Evolutionary conservation across 257 asterid species (phyloP).

Genomic region (Solanum medicagineum): DNA sequence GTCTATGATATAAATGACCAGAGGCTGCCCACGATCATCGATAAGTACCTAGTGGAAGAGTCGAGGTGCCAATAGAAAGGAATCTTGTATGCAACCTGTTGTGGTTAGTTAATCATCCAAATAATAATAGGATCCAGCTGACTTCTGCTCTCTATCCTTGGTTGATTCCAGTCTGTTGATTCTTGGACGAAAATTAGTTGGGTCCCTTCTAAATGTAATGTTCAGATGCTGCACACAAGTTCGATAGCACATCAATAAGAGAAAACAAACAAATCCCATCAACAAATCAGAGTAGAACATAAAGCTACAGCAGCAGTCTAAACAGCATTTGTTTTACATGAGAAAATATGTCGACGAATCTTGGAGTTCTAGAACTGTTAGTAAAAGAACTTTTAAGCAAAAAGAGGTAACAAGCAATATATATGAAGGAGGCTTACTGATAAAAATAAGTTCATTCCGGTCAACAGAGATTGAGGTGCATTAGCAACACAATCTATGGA

Average conservation of each 20-base stretch:
- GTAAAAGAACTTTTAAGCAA: background rate
- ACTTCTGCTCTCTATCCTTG: constrained; percentile 93
- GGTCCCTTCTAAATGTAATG: constrained; percentile 93
- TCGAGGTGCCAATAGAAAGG: constrained; percentile 2
- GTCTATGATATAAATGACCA: background rate
- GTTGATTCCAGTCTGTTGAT: constrained; percentile 93
- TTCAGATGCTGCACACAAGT: constrained; percentile 66
- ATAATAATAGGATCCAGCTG: constrained; percentile 87
- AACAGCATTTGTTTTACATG: background rate
- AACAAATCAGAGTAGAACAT: background rate
- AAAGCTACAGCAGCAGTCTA: background rate
- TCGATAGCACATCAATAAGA: background rate
- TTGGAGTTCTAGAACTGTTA: background rate
- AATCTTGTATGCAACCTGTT: background rate
- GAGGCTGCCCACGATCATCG: background rate
- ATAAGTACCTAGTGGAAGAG: background rate
- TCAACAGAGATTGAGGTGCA: constrained; percentile 86
- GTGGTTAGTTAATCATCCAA: constrained; percentile 57
- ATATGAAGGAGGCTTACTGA: constrained; percentile 43
- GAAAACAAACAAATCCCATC: background rate
- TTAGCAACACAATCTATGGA: constrained; percentile 84
- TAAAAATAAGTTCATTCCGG: constrained; percentile 96
- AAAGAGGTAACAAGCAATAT: background rate
- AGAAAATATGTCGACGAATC: background rate
- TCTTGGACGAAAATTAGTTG: constrained; percentile 88